A percentile compares a stretch with the other conserved stretches of the same genome.
phyloP scores from a whole-genome alignment of 2,329 filamentous ascomycete species.

The Huntiella savannae region DNA sequence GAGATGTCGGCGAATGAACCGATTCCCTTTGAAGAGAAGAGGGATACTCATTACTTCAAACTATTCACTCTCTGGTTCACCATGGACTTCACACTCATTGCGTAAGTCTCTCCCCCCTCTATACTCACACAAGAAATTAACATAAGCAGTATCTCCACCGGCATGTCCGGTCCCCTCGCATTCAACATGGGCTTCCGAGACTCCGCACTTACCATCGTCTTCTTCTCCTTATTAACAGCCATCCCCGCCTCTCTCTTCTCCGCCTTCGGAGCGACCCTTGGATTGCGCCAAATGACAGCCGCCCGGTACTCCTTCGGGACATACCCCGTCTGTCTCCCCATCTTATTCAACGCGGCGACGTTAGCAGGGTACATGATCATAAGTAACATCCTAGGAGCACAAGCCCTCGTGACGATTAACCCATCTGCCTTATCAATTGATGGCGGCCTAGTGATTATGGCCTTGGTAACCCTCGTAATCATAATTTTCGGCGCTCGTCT shows the following conservation, averaged over 20 bases:
- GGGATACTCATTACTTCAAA: slow-evolving; percentile 17
- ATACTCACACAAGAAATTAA: neutral
- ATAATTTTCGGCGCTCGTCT: slow-evolving; percentile 28
- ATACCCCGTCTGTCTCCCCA: slow-evolving; percentile 13
- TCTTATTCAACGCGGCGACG: slow-evolving; percentile 26
- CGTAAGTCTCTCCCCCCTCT: slow-evolving; percentile 14
- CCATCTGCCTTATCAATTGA: slow-evolving; percentile 21
- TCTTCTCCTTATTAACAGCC: slow-evolving; percentile 25
- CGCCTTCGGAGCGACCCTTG: slow-evolving; percentile 25
- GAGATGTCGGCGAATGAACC: slow-evolving; percentile 18
- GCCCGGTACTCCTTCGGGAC: slow-evolving; percentile 20
- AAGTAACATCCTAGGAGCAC: slow-evolving; percentile 27
- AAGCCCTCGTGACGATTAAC: slow-evolving; percentile 22
- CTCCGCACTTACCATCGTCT: slow-evolving; percentile 25
- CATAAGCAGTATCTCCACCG: slow-evolving; percentile 19
- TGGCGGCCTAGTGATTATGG: slow-evolving; percentile 30
- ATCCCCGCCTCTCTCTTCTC: slow-evolving; percentile 23
- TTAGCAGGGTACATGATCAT: slow-evolving; percentile 30
- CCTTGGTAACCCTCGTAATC: slow-evolving; percentile 24
- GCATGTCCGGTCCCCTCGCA: slow-evolving; percentile 27
- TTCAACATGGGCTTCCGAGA: slow-evolving; percentile 24
- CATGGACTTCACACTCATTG: slow-evolving; percentile 17
- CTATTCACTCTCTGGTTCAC: slow-evolving; percentile 18
- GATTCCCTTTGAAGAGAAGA: slow-evolving; percentile 17
- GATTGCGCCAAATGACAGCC: slow-evolving; percentile 29